Percentiles rank a stretch among this genome's conserved stretches.
Conservation (phyloP, 1,139 yeast species). For the Nakaseomyces nivariensis region DNA sequence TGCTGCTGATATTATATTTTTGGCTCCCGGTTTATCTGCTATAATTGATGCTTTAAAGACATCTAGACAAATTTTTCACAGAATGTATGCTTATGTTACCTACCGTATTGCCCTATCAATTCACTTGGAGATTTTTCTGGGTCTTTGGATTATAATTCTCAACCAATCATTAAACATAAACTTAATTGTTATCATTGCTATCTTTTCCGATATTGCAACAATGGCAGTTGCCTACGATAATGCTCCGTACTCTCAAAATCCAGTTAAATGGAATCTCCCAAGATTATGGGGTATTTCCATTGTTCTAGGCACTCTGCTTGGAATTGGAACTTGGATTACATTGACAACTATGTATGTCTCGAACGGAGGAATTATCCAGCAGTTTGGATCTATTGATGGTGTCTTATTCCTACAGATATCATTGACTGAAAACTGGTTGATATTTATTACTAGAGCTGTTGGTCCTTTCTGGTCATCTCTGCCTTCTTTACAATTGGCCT, state of each 20-base stretch:
- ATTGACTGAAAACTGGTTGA: slow-evolving; percentile 89
- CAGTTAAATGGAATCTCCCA: slow-evolving; percentile 96
- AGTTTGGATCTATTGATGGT: slow-evolving; percentile 80
- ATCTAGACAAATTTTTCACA: slow-evolving; percentile 92
- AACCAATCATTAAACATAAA: slow-evolving; percentile 41
- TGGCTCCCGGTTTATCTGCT: slow-evolving; percentile 91
- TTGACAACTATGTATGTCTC: slow-evolving; percentile 80
- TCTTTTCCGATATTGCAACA: slow-evolving; percentile 90
- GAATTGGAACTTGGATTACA: slow-evolving; percentile 83
- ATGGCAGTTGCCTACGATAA: slow-evolving; percentile 89
- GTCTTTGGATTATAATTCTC: slow-evolving; percentile 81
- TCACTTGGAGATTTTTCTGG: slow-evolving; percentile 78
- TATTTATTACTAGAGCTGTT: slow-evolving; percentile 83
- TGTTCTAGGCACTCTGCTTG: slow-evolving; percentile 66
- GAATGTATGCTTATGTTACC: slow-evolving; percentile 91
- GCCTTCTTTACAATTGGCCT: slow-evolving; percentile 55
- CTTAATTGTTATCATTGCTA: slow-evolving; percentile 84
- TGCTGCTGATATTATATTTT: slow-evolving; percentile 85
- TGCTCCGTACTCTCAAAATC: slow-evolving; percentile 93
- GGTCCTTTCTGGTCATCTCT: slow-evolving; percentile 89
- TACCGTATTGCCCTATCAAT: slow-evolving; percentile 85
- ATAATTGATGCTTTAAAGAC: slow-evolving; percentile 87
- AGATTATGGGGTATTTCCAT: slow-evolving; percentile 94
- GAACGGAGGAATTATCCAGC: slow-evolving; percentile 76
- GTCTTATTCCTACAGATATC: slow-evolving; percentile 82